Evolutionary conservation across 495 filamentous ascomycete genomes (phyloP), one percentile per base, ranked within the genome.

Genomic region (Podospora australis): DNA sequence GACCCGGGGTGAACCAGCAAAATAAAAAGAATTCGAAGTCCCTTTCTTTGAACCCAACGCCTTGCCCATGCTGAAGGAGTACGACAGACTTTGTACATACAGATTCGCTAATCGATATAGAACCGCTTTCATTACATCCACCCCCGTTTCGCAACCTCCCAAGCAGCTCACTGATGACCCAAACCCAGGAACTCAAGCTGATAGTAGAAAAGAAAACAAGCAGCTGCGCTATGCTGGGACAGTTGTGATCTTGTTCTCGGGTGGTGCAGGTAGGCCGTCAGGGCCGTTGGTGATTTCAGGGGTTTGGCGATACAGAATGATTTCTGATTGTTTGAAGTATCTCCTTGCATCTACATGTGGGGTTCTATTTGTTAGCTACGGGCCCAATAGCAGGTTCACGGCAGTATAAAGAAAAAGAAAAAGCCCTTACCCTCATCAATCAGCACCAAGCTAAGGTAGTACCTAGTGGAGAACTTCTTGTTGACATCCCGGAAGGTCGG

Each of bases 261-360:
- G 52, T 6, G 55, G 50, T 34, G 57, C 50, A 24, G 63, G 56
- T 24, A 66, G 38, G 14, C 43, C 51, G 22, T 59, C 56, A 42
- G 38, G 55, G n/a, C 43, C 53, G 46, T 63, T 59, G 39, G 69
- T 66, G 25, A 71, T 60, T 58, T 87, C 90, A 24, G 92, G 92
- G 19, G 90, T 82, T 77, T 96, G 92, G 46, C 94, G 85, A 73
- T 86, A 96, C 39, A 99, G 86, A 47, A 96, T 88, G 62, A 99
- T 99, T 70, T 99, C 92, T 44, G 89, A 95, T 69, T 99, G 92
- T 64, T 99, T 99, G 75, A 99, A 99, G 71, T 99, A 99, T 51
- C 92, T 82, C 54, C 92, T 78, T 34, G 94, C 94, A 64, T 99
- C 92, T 94, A 59, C 20, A 4, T 1, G 38, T 6, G n/a, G 16